These are phyloP conservation scores for Phoenix roebelenii DNA, from an alignment of 176 grass and related monocot species.

Conservation along the genomic window DNA sequence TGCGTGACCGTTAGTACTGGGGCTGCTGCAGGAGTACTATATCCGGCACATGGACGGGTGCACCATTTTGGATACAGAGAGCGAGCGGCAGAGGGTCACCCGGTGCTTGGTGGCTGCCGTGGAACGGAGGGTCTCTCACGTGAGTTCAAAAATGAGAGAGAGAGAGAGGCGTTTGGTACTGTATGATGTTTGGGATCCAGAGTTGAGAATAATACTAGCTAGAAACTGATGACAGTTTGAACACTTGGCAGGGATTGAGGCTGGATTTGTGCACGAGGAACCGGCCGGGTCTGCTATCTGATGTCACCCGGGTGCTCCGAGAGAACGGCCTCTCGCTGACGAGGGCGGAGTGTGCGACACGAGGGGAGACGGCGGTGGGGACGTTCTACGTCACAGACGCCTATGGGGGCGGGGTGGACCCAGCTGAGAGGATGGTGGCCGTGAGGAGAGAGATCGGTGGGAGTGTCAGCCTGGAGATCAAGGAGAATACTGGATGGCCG, in stretches of 20 bases:
- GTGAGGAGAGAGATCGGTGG: constrained; percentile 25
- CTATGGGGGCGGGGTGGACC: constrained; percentile 27
- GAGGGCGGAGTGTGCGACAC: constrained; percentile 9
- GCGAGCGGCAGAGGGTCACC: constrained; percentile 50
- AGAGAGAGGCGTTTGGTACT: too few species aligned
- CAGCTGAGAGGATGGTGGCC: constrained; percentile 30
- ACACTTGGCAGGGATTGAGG: constrained; percentile 7
- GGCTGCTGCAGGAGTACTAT: constrained; percentile 48
- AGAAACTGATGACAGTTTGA: neutral
- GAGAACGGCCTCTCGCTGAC: constrained; percentile 13
- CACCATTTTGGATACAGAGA: constrained; percentile 31
- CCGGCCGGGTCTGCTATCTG: constrained; percentile 3
- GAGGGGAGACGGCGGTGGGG: constrained; percentile 5
- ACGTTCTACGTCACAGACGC: constrained; percentile 15
- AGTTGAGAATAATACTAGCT: too few species aligned
- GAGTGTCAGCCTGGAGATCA: constrained; percentile 32
- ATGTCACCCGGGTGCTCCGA: constrained; percentile 9
- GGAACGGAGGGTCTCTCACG: constrained; percentile 30
- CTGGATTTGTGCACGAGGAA: constrained; percentile 4
- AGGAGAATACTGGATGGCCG: constrained; percentile 21
- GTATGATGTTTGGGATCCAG: too few species aligned
- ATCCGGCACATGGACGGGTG: constrained; percentile 64
- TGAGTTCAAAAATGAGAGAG: neutral
- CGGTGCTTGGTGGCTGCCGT: constrained; percentile 68
- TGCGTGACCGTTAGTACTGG: too few species aligned